Evolutionary conservation across 2,329 filamentous ascomycete genomes (phyloP).

Genomic region (Penicillium hesseltinei): DNA sequence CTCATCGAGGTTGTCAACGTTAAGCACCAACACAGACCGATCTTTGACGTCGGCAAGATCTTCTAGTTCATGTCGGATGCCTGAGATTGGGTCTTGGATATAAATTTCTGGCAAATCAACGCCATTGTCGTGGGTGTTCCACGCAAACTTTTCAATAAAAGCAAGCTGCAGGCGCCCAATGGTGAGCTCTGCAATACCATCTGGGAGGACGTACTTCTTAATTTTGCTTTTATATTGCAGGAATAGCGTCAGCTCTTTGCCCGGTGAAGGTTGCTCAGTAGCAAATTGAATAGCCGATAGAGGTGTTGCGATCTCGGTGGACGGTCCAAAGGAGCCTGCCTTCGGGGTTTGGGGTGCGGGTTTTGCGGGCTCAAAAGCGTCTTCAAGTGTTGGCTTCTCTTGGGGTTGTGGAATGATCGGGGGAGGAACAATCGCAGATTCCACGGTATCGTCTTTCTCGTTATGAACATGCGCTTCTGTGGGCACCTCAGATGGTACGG

Average conservation of each 20-base stretch:
- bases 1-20: slow-evolving; percentile 89
- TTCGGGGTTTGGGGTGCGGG: slow-evolving; percentile 30
- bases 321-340: slow-evolving; percentile 18
- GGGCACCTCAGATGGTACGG: slow-evolving; percentile 51
- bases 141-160: slow-evolving; percentile 98
- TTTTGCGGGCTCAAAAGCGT: slow-evolving; percentile 38
- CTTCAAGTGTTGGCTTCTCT: slow-evolving; percentile 35
- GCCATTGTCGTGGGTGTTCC: slow-evolving; percentile 95
- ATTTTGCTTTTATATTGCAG: slow-evolving; percentile 95
- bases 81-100: slow-evolving; percentile 92
- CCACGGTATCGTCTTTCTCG: slow-evolving; percentile 18
- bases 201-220: slow-evolving; percentile 88
- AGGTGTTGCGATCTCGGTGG: slow-evolving; percentile 31
- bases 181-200: slow-evolving; percentile 79
- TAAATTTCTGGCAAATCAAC: slow-evolving; percentile 94
- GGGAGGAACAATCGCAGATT: slow-evolving; percentile 54
- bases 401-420: slow-evolving; percentile 52
- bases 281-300: slow-evolving; percentile 55
- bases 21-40: slow-evolving; percentile 88
- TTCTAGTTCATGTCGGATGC: slow-evolving; percentile 94
- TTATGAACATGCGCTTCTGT: slow-evolving; percentile 33
- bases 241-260: slow-evolving; percentile 89
- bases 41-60: slow-evolving; percentile 93
- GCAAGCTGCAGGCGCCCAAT: slow-evolving; percentile 87
- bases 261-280: slow-evolving; percentile 63